phyloP scores from a whole-genome alignment of 306 rosid species.

The Vachellia collinsii region DNA sequence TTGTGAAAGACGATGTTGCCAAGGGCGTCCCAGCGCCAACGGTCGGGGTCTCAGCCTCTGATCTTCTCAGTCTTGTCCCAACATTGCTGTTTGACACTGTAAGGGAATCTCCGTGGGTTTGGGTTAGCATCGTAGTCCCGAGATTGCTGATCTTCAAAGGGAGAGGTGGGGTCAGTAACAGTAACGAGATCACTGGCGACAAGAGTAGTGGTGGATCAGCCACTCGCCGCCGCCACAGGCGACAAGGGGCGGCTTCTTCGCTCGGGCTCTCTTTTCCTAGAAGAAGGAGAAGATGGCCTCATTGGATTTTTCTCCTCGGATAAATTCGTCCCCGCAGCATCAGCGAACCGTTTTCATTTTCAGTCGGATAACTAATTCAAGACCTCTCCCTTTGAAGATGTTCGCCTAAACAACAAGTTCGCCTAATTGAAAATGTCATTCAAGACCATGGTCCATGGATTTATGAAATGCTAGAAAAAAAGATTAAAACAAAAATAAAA shows the following conservation, averaged over 20 bases:
- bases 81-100: conserved; percentile 77
- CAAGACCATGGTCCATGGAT: too few relatives aligned
- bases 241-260: conserved; percentile 56
- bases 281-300: conserved; percentile 38
- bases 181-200: conserved; percentile 37
- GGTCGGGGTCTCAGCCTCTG: conserved; percentile 86
- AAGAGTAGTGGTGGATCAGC: conserved; percentile 49
- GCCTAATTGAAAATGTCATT: too few relatives aligned
- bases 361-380: background rate
- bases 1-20: conserved; percentile 84
- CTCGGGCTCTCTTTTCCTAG: conserved; percentile 39
- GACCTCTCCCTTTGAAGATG: too few relatives aligned
- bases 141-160: conserved; percentile 41
- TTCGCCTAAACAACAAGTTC: too few relatives aligned
- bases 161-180: conserved; percentile 22
- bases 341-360: background rate
- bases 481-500: too few relatives aligned
- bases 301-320: conserved; percentile 31
- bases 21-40: conserved; percentile 88
- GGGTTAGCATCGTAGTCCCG: conserved; percentile 37
- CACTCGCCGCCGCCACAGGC: conserved; percentile 67
- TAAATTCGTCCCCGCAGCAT: background rate
- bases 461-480: too few relatives aligned
- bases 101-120: conserved; percentile 76
- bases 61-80: conserved; percentile 91